Base-by-base conservation (phyloP, 305 asterid species). In the Fraxinus paxiana region DNA sequence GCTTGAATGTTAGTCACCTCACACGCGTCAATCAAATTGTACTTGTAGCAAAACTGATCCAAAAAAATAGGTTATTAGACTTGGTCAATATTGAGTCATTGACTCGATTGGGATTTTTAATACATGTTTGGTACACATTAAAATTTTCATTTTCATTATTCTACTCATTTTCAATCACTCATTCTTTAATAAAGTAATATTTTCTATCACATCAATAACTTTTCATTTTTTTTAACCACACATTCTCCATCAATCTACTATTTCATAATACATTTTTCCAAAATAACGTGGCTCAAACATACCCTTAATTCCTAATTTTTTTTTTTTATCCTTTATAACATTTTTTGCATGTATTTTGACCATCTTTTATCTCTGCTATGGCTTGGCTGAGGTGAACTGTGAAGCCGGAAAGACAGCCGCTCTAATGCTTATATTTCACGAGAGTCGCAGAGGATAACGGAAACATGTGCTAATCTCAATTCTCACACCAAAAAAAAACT, bases 321-420 rank as follows among this genome's bases (percentile, higher is more conserved):
- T 54, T 24, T 24, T 17, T 56, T 56, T 18, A 56, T 56, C 12
- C 28, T 17, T 20, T 2, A n/a, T 48, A 48, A 48, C 61, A 4
- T 48, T 15, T 48, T 65, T 65, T 65, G 1, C 17, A 65, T 24
- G 73, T 67, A 12, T 67, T 74, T 59, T 13, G 17, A 80, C 83
- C 79, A 22, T 69, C 73, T 75, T 71, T 83, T 37, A 76, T 46
- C 82, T 74, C 78, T 48, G 59, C 59, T 6, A 65, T 72, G 28
- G 38, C 86, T 75, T 79, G 78, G 83, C 80, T 75, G 63, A 30
- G 28, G 33, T 56, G 72, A 71, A 69, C 69, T 31, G 41, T 46
- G 78, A 35, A 84, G 46, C 85, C 83, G 84, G 37, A 67, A 84
- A 69, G 38, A 6, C 56, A 82, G 85, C 69, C 77, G 48, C 69